A percentile compares a stretch with the other conserved stretches of the same genome.
phyloP scores from a whole-genome alignment of 2,329 filamentous ascomycete genomes.

The Cyphellophora attinorum region DNA sequence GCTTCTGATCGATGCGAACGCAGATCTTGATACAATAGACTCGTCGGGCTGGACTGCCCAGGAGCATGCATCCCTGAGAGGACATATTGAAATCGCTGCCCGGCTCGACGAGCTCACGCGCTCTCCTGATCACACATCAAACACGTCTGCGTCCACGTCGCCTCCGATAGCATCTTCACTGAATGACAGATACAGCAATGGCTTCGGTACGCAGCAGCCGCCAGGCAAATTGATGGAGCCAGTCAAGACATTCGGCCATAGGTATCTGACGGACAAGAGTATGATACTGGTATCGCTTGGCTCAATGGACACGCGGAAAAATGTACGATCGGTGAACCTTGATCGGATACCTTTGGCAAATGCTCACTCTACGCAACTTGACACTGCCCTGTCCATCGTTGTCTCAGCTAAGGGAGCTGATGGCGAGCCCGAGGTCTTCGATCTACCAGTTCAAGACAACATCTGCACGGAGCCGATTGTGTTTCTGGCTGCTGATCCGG shows the following conservation, averaged over 20 bases:
- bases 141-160: constrained; percentile 23
- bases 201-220: constrained; percentile 19
- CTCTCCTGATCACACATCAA: constrained; percentile 16
- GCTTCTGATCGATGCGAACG: constrained; percentile 67
- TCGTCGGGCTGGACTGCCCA: constrained; percentile 89
- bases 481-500: constrained; percentile 69
- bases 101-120: constrained; percentile 45
- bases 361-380: constrained; percentile 84
- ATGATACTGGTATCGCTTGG: constrained; percentile 88
- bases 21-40: constrained; percentile 64
- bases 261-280: constrained; percentile 80
- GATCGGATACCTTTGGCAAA: constrained; percentile 80
- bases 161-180: constrained; percentile 28
- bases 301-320: constrained; percentile 86
- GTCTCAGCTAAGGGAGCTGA: constrained; percentile 76
- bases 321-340: constrained; percentile 68
- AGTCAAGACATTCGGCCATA: constrained; percentile 90
- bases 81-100: constrained; percentile 72
- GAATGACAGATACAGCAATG: constrained; percentile 32
- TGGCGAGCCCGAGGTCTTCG: constrained; percentile 81
- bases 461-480: constrained; percentile 88
- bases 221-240: constrained; percentile 56
- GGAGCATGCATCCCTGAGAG: constrained; percentile 84
- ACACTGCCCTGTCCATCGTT: constrained; percentile 86
- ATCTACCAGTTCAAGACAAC: constrained; percentile 87